These are phyloP conservation scores for Trichoderma aggressivum DNA, from an alignment of 2,329 filamentous ascomycete genomes.

Conservation along the genomic window DNA sequence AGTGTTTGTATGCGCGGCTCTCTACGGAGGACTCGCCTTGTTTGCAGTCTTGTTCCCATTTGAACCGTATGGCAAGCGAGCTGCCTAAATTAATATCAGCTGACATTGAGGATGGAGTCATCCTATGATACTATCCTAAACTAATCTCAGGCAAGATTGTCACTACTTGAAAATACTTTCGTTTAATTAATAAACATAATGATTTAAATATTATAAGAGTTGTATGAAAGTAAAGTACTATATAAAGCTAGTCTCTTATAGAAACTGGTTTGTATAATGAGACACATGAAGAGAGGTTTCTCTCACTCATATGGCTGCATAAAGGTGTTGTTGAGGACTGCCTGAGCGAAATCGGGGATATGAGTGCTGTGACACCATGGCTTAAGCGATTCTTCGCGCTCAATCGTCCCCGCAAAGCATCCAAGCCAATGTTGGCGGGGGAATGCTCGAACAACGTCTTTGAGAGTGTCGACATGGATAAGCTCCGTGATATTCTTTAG, in stretches of 20 bases:
- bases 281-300: background rate
- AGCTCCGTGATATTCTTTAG: background rate
- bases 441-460: background rate
- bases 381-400: background rate
- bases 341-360: background rate
- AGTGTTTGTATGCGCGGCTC: constrained; percentile 61
- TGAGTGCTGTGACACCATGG: background rate
- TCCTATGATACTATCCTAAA: background rate
- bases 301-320: background rate
- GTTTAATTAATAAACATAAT: background rate
- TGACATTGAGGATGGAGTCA: background rate
- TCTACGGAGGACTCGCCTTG: constrained; percentile 59
- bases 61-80: constrained; percentile 57
- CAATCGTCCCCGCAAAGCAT: background rate
- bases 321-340: background rate
- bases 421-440: background rate
- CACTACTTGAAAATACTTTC: background rate
- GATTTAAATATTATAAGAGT: background rate
- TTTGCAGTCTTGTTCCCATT: constrained; percentile 54
- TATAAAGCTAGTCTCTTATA: too few species aligned
- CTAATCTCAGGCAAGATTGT: background rate
- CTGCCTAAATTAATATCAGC: constrained; percentile 33
- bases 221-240: too few species aligned
- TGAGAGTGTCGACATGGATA: background rate
- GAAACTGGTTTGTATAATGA: too few species aligned